Evolutionary conservation across 805 yeast species (phyloP).

Genomic region (Grigorovia humatica): DNA sequence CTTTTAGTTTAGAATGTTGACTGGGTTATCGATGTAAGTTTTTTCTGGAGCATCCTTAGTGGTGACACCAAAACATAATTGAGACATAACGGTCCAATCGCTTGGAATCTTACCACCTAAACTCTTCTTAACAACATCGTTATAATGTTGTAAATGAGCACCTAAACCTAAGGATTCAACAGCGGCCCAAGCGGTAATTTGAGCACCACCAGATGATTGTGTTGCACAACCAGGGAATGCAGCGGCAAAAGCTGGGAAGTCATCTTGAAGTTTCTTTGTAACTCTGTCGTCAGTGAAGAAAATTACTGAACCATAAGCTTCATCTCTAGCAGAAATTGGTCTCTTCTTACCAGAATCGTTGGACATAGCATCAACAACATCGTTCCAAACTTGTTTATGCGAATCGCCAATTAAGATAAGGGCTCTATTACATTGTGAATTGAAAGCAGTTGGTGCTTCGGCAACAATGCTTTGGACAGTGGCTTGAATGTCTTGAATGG

Average conservation of each 20-base stretch:
- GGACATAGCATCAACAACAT: conserved; percentile 31
- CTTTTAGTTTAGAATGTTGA: conserved; percentile 26
- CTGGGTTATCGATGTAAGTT: conserved; percentile 34
- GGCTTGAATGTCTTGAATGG: conserved; percentile 31
- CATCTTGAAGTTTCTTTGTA: conserved; percentile 32
- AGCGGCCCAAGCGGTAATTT: conserved; percentile 41
- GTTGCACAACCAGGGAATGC: conserved; percentile 41
- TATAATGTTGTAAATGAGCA: conserved; percentile 45
- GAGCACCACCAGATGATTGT: conserved; percentile 41
- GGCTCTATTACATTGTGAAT: conserved; percentile 42
- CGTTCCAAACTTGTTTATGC: conserved; percentile 38
- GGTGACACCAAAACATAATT: conserved; percentile 42
- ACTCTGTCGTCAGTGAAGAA: conserved; percentile 37
- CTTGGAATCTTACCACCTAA: conserved; percentile 32
- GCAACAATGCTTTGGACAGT: conserved; percentile 37
- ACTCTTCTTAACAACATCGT: conserved; percentile 34
- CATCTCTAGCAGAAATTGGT: conserved; percentile 35
- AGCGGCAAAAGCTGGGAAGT: conserved; percentile 35
- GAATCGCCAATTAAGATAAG: conserved; percentile 36
- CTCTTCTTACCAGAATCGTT: conserved; percentile 32
- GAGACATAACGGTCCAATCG: conserved; percentile 38
- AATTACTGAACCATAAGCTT: conserved; percentile 40
- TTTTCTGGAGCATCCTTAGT: conserved; percentile 31
- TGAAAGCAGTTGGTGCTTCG: conserved; percentile 42
- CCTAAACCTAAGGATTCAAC: conserved; percentile 37